These are phyloP conservation scores for Pythium dissimile DNA, from an alignment of 352 stramenopile genomes.

Conservation along the genomic window DNA sequence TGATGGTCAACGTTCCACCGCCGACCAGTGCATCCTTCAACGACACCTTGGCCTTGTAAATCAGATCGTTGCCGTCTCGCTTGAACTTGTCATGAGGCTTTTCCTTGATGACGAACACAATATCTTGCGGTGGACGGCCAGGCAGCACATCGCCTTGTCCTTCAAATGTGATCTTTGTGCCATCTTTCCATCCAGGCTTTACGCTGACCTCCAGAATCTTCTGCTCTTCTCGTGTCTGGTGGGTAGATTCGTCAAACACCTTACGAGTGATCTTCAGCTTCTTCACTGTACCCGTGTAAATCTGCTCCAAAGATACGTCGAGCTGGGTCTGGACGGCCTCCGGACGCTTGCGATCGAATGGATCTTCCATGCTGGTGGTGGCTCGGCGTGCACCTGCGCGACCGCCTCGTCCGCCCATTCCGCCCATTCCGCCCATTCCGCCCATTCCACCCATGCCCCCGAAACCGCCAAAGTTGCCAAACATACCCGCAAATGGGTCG, in stretches of 20 bases:
- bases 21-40: slow-evolving; percentile 95
- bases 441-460: slow-evolving; percentile 45
- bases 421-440: slow-evolving; percentile 30
- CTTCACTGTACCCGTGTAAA: slow-evolving; percentile 82
- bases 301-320: slow-evolving; percentile 91
- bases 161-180: slow-evolving; percentile 96
- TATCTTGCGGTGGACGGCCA: slow-evolving; percentile 91
- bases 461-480: slow-evolving; percentile 51
- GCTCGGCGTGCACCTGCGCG: not conserved
- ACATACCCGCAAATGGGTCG: slow-evolving; percentile 74
- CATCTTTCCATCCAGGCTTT: slow-evolving; percentile 95
- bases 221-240: slow-evolving; percentile 92
- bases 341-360: slow-evolving; percentile 40
- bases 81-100: slow-evolving; percentile 90
- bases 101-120: slow-evolving; percentile 95
- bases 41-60: slow-evolving; percentile 93
- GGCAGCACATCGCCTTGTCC: slow-evolving; percentile 87
- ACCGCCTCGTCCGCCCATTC: slow-evolving; percentile 18
- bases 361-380: slow-evolving; percentile 28
- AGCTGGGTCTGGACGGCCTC: slow-evolving; percentile 80
- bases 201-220: slow-evolving; percentile 95
- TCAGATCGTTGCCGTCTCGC: slow-evolving; percentile 93
- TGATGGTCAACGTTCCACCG: slow-evolving; percentile 87
- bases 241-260: slow-evolving; percentile 63
- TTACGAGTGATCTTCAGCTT: slow-evolving; percentile 96